Conservation (phyloP, 73 alveolate species). For the Urostyla sp. region DNA sequence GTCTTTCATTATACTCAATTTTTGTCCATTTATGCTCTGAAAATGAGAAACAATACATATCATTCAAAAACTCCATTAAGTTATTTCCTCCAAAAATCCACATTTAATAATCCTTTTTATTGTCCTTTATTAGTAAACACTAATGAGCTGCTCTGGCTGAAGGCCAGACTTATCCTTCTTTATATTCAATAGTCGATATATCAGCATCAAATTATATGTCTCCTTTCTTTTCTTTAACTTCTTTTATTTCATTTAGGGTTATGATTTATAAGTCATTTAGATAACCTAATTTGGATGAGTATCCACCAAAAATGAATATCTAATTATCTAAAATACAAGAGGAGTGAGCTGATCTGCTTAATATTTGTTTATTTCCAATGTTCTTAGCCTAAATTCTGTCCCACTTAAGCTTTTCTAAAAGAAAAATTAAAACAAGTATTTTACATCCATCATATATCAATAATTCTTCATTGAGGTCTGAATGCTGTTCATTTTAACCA, state of each 20-base stretch:
- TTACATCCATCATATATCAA: constrained; percentile 39
- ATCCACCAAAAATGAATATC: constrained; percentile 57
- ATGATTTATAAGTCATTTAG: constrained; percentile 40
- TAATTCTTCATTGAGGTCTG: constrained; percentile 4
- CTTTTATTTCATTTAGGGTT: neutral
- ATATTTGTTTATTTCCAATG: neutral
- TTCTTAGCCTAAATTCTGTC: constrained; percentile 11
- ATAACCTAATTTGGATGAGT: constrained; percentile 4
- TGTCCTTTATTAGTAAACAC: neutral
- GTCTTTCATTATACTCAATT: neutral
- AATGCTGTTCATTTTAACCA: constrained; percentile 32
- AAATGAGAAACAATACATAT: constrained; percentile 43
- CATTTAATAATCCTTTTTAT: neutral
- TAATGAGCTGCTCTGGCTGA: constrained; percentile 60
- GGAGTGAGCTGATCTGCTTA: constrained; percentile 50
- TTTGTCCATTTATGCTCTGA: neutral
- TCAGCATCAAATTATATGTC: neutral
- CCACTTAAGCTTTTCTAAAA: constrained; percentile 15
- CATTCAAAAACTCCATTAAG: constrained; percentile 33
- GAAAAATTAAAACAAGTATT: neutral
- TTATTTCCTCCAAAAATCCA: constrained; percentile 65
- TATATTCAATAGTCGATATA: neutral
- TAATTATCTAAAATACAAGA: neutral
- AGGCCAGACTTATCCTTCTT: constrained; percentile 2
- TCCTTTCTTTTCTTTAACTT: neutral